These are phyloP conservation scores for Cephalotrichum gorgonifer DNA, from an alignment of 2,329 filamentous ascomycete genomes.

Conservation along the genomic window DNA sequence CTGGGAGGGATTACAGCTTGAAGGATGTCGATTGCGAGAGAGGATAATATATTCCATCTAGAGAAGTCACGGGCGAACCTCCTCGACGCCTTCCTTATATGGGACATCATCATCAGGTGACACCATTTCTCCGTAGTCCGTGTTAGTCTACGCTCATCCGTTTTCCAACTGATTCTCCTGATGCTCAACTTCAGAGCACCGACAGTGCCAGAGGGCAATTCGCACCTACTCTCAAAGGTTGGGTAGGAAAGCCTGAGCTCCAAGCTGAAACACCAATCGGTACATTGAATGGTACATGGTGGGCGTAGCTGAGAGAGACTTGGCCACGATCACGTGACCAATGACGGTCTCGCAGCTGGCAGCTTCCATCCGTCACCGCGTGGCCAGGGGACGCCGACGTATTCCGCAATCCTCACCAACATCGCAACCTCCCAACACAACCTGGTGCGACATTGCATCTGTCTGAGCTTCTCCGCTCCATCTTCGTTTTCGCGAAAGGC, in stretches of 20 bases:
- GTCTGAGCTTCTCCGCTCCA: background rate
- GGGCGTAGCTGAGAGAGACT: background rate
- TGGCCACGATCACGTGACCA: slow-evolving; percentile 1
- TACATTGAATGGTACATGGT: background rate
- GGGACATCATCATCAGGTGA: no score
- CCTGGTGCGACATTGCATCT: background rate
- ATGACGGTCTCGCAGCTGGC: slow-evolving; percentile 1
- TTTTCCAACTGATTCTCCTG: no score
- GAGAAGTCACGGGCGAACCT: no score
- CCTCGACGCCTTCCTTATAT: no score
- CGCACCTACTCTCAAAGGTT: no score
- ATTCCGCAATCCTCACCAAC: background rate
- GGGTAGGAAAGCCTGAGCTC: background rate
- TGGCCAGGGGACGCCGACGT: background rate
- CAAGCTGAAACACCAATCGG: background rate
- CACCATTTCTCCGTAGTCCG: no score
- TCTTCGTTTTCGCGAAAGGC: slow-evolving; percentile 1
- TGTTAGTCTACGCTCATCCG: no score
- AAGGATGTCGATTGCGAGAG: background rate
- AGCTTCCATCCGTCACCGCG: background rate
- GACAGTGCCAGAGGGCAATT: no score
- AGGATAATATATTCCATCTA: no score
- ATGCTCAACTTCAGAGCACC: no score
- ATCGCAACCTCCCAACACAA: background rate
- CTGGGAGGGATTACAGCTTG: background rate